Evolutionary conservation across 371 early-diverging fungal species (phyloP).

Genomic region (Conidiobolus coronatus): DNA sequence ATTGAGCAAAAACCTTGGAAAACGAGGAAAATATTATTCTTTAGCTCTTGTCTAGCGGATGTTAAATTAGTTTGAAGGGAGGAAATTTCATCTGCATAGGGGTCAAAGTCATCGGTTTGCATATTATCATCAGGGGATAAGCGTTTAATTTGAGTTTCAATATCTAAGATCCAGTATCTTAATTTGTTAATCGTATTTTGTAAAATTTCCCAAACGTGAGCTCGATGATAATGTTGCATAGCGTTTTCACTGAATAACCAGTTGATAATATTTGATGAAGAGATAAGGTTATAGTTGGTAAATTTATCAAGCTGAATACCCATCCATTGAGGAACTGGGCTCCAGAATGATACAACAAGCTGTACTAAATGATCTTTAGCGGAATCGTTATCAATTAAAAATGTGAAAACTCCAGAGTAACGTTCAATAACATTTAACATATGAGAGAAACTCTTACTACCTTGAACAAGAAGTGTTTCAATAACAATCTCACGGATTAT

Average conservation of each 20-base stretch:
- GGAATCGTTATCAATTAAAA: slow-evolving; percentile 28
- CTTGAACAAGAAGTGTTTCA: slow-evolving; percentile 27
- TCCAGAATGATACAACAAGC: slow-evolving; percentile 64
- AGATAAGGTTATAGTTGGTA: slow-evolving; percentile 76
- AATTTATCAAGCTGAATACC: slow-evolving; percentile 76
- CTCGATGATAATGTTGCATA: background rate
- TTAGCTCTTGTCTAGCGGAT: background rate
- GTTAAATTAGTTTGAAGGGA: background rate
- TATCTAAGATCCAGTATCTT: background rate
- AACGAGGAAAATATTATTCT: background rate
- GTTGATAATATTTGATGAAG: slow-evolving; percentile 48
- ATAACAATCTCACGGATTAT: background rate
- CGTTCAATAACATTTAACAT: slow-evolving; percentile 72
- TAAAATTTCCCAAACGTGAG: slow-evolving; percentile 2
- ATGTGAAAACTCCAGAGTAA: slow-evolving; percentile 29
- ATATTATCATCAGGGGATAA: background rate
- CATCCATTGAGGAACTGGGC: slow-evolving; percentile 54
- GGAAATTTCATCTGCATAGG: background rate
- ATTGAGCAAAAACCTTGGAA: background rate
- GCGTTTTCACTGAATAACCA: slow-evolving; percentile 38
- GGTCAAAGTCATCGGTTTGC: background rate
- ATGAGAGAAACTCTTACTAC: slow-evolving; percentile 84
- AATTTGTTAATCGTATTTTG: background rate
- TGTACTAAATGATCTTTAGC: slow-evolving; percentile 39
- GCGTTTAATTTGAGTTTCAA: background rate